A percentile compares a stretch with the other conserved stretches of the same genome.
Evolutionary conservation across 805 yeast genomes (phyloP).

Genomic region (Ogataea thermomethanolica): DNA sequence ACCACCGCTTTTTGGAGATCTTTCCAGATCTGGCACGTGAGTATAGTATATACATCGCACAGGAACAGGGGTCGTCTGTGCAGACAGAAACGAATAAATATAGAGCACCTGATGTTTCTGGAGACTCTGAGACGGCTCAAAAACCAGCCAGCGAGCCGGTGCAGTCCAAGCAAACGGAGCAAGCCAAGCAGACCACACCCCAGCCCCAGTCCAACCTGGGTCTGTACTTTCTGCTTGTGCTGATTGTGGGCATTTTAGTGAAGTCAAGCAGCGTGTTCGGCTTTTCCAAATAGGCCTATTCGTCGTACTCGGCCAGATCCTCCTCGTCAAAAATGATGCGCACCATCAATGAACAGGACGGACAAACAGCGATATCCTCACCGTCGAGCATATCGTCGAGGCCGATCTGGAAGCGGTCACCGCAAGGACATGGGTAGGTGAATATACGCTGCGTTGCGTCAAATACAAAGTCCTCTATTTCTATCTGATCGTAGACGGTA

Average conservation of each 20-base stretch:
- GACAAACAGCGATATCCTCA: constrained; percentile 93
- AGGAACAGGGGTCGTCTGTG: not conserved
- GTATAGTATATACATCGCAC: constrained; percentile 28
- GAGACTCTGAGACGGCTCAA: no score
- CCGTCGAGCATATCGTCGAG: constrained; percentile 87
- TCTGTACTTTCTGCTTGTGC: constrained; percentile 16
- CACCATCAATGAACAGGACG: constrained; percentile 91
- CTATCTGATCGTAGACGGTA: constrained; percentile 85
- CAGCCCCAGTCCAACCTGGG: constrained; percentile 3
- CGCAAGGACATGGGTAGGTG: constrained; percentile 97
- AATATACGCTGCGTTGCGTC: constrained; percentile 79
- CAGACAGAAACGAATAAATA: no score
- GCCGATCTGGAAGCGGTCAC: constrained; percentile 85
- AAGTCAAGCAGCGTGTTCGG: not conserved
- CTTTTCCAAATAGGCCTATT: constrained; percentile 1
- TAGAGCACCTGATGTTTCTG: no score
- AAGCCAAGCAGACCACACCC: constrained; percentile 33
- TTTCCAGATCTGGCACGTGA: constrained; percentile 66
- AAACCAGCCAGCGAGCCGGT: not conserved
- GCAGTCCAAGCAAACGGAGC: constrained; percentile 28
- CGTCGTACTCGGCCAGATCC: constrained; percentile 47
- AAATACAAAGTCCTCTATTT: constrained; percentile 93
- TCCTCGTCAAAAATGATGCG: constrained; percentile 80
- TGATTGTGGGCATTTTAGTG: constrained; percentile 16
- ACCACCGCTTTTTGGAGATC: constrained; percentile 51